A percentile compares a stretch with the other conserved stretches of the same genome.
Evolutionary conservation across 2,329 filamentous ascomycete species (phyloP).

Genomic region (Clonostachys rhizophaga): DNA sequence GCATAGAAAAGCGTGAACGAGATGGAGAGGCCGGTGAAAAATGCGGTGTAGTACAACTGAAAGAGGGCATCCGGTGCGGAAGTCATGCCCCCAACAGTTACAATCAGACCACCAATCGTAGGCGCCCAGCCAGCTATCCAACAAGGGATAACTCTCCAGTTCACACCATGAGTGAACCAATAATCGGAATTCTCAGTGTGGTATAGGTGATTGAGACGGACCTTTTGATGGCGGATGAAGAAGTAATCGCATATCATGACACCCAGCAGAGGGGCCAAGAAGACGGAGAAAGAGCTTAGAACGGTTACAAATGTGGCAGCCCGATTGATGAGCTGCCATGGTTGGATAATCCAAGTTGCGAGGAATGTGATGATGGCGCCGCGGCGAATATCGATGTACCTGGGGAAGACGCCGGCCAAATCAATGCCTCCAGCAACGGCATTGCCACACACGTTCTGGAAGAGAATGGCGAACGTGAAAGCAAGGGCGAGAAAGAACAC

Average conservation of each 20-base stretch:
- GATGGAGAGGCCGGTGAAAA: constrained; percentile 25
- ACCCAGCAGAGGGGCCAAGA: constrained; percentile 18
- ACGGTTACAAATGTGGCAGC: constrained; percentile 17
- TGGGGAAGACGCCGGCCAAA: constrained; percentile 16
- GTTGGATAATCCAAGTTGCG: constrained; percentile 15
- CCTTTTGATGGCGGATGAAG: constrained; percentile 20
- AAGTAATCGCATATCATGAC: constrained; percentile 21
- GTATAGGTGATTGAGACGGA: constrained; percentile 30
- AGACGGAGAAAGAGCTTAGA: constrained; percentile 17
- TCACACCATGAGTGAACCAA: constrained; percentile 24
- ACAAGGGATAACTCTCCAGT: constrained; percentile 21
- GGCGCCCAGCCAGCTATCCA: constrained; percentile 23
- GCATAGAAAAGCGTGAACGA: constrained; percentile 7
- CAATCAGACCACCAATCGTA: constrained; percentile 15
- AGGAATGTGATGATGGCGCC: constrained; percentile 15
- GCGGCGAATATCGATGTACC: constrained; percentile 17
- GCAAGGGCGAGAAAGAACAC: constrained; percentile 17
- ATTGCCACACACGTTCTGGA: constrained; percentile 19
- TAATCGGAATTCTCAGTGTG: constrained; percentile 20
- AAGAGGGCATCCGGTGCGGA: constrained; percentile 25
- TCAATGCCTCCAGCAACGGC: constrained; percentile 20
- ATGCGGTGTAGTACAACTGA: constrained; percentile 42
- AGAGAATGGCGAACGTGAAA: constrained; percentile 18
- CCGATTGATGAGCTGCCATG: constrained; percentile 20
- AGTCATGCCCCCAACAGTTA: constrained; percentile 6